Conservation (phyloP, 371 early-diverging fungal species). For the Thermomucor indicae-seudaticae region DNA sequence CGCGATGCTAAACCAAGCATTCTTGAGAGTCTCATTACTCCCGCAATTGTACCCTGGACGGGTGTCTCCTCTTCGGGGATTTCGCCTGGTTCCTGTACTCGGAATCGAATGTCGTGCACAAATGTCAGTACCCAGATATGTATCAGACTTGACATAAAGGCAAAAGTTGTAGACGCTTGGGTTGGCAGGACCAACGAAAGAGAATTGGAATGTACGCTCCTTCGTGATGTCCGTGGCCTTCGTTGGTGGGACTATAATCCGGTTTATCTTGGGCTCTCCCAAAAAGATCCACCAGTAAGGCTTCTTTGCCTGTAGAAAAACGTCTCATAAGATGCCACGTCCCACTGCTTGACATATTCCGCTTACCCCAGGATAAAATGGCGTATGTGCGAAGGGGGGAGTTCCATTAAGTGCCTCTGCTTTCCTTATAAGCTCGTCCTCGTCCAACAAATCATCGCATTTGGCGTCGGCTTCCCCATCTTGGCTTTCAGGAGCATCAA, state of each 20-base stretch:
- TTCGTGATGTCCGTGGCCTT: conserved; percentile 74
- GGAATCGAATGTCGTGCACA: conserved; percentile 69
- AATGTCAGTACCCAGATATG: conserved; percentile 80
- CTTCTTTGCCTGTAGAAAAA: conserved; percentile 53
- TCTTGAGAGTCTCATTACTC: conserved; percentile 83
- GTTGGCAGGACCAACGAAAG: conserved; percentile 93
- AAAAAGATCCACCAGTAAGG: conserved; percentile 93
- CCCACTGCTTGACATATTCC: neutral
- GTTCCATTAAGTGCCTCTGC: conserved; percentile 37
- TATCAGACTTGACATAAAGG: conserved; percentile 84
- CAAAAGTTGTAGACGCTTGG: conserved; percentile 81
- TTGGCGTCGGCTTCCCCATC: conserved; percentile 26
- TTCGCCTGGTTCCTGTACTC: conserved; percentile 62
- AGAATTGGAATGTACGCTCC: conserved; percentile 68
- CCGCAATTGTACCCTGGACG: conserved; percentile 92
- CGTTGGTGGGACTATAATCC: conserved; percentile 72
- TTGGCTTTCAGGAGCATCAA: conserved; percentile 14
- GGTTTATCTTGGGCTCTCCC: conserved; percentile 79
- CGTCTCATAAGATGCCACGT: neutral
- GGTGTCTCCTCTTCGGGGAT: conserved; percentile 77
- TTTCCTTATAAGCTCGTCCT: conserved; percentile 29
- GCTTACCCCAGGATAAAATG: conserved; percentile 54
- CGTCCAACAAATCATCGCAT: conserved; percentile 27
- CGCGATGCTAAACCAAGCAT: conserved; percentile 66
- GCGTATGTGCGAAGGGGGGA: conserved; percentile 55